Evolutionary conservation across 495 filamentous ascomycete genomes (phyloP).

Genomic region (Peziza echinospora): DNA sequence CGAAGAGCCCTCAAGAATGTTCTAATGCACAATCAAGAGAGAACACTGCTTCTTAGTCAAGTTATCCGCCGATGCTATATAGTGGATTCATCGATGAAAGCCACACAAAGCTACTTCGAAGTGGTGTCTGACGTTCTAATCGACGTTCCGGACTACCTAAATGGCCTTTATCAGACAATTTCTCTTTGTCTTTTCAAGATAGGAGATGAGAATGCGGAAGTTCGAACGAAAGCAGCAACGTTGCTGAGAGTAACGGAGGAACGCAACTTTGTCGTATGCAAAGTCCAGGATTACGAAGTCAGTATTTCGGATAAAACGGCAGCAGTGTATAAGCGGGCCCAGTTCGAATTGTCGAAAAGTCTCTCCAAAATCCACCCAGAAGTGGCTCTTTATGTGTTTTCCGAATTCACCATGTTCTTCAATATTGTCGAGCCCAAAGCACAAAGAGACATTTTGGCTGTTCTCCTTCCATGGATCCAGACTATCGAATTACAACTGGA

Average conservation of each 20-base stretch:
- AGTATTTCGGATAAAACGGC: slow-evolving; percentile 97
- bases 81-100: slow-evolving; percentile 41
- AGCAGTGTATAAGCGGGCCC: slow-evolving; percentile 88
- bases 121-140: slow-evolving; percentile 71
- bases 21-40: slow-evolving; percentile 71
- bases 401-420: slow-evolving; percentile 82
- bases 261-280: slow-evolving; percentile 61
- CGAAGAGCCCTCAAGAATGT: slow-evolving; percentile 75
- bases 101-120: slow-evolving; percentile 85
- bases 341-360: slow-evolving; percentile 84
- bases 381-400: slow-evolving; percentile 79
- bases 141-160: slow-evolving; percentile 53
- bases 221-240: slow-evolving; percentile 70
- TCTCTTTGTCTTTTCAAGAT: slow-evolving; percentile 75
- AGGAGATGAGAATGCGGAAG: slow-evolving; percentile 69
- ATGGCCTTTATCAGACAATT: slow-evolving; percentile 77
- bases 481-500: slow-evolving; percentile 84
- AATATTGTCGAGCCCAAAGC: slow-evolving; percentile 55
- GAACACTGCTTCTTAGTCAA: slow-evolving; percentile 60
- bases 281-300: slow-evolving; percentile 91
- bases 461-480: slow-evolving; percentile 90
- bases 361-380: slow-evolving; percentile 76
- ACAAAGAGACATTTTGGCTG: slow-evolving; percentile 84
- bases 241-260: slow-evolving; percentile 68
- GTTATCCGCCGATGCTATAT: slow-evolving; percentile 78